Evolutionary conservation across 495 filamentous ascomycete species (phyloP).

Genomic region (Trichoderma parareesei): DNA sequence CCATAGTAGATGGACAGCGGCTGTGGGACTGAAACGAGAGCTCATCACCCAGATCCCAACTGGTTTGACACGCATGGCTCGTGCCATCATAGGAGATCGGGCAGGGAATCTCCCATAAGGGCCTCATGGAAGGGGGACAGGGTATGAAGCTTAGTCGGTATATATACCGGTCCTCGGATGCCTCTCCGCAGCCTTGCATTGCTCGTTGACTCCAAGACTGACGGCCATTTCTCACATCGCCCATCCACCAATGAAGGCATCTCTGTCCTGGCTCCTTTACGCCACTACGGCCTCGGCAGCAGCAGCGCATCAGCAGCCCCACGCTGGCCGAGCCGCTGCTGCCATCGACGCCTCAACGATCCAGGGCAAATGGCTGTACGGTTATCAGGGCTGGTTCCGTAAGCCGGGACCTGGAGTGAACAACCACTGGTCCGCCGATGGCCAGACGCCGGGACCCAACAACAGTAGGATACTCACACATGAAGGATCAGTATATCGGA

Average conservation of each 20-base stretch:
- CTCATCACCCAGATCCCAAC: not conserved
- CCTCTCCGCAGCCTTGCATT: not conserved
- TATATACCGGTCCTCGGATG: not conserved
- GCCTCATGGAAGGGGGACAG: not conserved
- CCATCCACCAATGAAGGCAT: not conserved
- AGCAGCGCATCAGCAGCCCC: not conserved
- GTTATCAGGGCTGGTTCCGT: slow-evolving; percentile 28
- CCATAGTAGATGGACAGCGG: not conserved
- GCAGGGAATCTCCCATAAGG: not conserved
- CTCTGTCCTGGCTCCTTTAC: not conserved
- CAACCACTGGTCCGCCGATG: slow-evolving; percentile 15
- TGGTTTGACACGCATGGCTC: not conserved
- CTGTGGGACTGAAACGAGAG: not conserved
- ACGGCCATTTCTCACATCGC: not conserved
- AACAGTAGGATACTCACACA: not conserved
- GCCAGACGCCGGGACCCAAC: slow-evolving; percentile 14
- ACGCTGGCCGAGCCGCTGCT: slow-evolving; percentile 5
- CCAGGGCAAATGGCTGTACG: slow-evolving; percentile 24
- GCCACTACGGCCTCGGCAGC: not conserved
- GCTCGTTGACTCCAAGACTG: too few relatives aligned
- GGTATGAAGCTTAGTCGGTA: not conserved
- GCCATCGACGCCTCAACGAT: slow-evolving; percentile 22
- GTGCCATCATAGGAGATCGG: not conserved
- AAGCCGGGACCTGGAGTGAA: slow-evolving; percentile 15
- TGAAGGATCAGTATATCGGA: not conserved